Evolutionary conservation across 306 rosid genomes (phyloP).

Genomic region (Glycine soja): DNA sequence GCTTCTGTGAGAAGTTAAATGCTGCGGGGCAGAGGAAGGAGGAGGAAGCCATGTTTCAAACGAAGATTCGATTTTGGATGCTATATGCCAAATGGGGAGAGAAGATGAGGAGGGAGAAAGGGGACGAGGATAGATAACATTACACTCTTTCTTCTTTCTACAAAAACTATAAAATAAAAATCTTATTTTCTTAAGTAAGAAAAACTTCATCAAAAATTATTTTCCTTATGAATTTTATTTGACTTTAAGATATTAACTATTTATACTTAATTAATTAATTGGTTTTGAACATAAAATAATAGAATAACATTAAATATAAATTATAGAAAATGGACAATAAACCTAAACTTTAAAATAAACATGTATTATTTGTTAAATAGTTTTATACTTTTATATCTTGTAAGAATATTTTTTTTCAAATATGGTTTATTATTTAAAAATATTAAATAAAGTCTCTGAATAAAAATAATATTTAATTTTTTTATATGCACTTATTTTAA

Average conservation of each 20-base stretch:
- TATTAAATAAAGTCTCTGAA: too few relatives aligned
- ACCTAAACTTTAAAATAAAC: not conserved
- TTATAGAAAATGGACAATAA: not conserved
- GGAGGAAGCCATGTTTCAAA: slow-evolving; percentile 54
- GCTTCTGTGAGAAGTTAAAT: slow-evolving; percentile 50
- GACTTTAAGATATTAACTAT: too few relatives aligned
- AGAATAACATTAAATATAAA: not conserved
- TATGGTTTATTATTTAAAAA: too few relatives aligned
- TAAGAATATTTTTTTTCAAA: not conserved
- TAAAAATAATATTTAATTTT: too few relatives aligned
- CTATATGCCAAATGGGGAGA: not conserved
- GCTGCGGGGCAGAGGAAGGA: slow-evolving; percentile 53
- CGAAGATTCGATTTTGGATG: slow-evolving; percentile 21
- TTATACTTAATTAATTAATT: too few relatives aligned
- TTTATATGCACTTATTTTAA: too few relatives aligned
- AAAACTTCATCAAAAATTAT: too few relatives aligned
- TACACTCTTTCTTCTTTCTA: not conserved
- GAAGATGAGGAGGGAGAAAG: slow-evolving; percentile 11
- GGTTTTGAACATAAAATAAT: not conserved
- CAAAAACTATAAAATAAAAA: not conserved
- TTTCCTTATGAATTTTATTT: too few relatives aligned
- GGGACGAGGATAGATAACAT: not conserved
- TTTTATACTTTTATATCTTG: not conserved
- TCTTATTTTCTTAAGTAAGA: too few relatives aligned
- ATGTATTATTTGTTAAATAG: not conserved